Evolutionary conservation across 23 red algal genomes (phyloP).

Genomic region (Cyanidium caldarium): DNA sequence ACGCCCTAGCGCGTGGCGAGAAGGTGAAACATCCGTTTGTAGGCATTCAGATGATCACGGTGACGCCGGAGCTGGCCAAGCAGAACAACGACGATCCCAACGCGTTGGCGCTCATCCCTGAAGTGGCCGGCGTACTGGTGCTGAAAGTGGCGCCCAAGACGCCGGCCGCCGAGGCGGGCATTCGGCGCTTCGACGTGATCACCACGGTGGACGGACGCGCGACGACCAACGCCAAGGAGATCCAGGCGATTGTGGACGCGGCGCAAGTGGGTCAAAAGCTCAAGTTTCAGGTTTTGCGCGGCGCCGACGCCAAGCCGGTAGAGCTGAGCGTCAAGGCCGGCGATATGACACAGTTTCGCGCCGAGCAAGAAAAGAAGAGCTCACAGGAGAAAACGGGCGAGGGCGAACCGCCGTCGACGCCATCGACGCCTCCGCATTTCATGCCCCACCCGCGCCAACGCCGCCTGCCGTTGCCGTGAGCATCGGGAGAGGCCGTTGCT

Average conservation of each 20-base stretch:
- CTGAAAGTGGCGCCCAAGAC: conserved; percentile 77
- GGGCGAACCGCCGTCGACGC: too few species aligned
- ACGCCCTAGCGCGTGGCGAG: conserved; percentile 57
- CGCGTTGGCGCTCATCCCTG: conserved; percentile 65
- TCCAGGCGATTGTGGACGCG: conserved; percentile 58
- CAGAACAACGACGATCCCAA: conserved; percentile 94
- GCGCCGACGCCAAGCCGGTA: conserved; percentile 30
- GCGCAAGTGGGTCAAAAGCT: conserved; percentile 68
- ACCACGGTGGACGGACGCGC: conserved; percentile 57
- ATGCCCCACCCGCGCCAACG: too few species aligned
- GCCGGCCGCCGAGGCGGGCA: conserved; percentile 70
- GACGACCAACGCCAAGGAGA: conserved; percentile 53
- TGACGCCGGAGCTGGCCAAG: conserved; percentile 60
- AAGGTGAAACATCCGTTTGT: conserved; percentile 84
- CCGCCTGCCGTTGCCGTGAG: too few species aligned
- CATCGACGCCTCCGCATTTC: too few species aligned
- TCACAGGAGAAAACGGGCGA: background rate
- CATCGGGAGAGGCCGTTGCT: too few species aligned
- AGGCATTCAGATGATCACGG: conserved; percentile 72
- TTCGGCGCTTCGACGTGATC: conserved; percentile 92
- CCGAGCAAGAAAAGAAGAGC: background rate
- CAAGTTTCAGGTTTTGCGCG: conserved; percentile 47
- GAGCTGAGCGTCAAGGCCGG: conserved; percentile 60
- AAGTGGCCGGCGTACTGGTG: conserved; percentile 80
- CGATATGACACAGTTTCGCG: conserved; percentile 33